phyloP scores from a whole-genome alignment of 805 yeast species.

The Starmera caribaea region DNA sequence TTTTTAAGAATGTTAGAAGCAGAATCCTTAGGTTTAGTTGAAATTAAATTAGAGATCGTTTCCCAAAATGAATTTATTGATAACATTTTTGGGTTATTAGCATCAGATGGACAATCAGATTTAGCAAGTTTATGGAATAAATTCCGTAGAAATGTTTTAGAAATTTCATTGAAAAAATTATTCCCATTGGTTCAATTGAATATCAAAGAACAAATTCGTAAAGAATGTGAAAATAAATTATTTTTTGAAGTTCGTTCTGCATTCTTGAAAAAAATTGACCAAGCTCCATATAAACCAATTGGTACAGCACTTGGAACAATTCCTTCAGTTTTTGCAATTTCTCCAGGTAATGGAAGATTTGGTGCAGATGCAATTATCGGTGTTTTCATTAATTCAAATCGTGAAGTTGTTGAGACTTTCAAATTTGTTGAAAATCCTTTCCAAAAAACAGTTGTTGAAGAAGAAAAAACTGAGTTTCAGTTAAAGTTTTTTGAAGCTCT shows the following conservation, averaged over 20 bases:
- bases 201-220: constrained; percentile 73
- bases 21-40: constrained; percentile 66
- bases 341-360: constrained; percentile 80
- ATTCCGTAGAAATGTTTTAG: constrained; percentile 58
- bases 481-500: constrained; percentile 52
- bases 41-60: constrained; percentile 45
- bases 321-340: constrained; percentile 74
- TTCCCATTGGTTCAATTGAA: constrained; percentile 60
- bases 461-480: constrained; percentile 52
- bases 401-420: constrained; percentile 64
- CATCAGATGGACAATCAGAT: constrained; percentile 73
- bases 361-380: constrained; percentile 82
- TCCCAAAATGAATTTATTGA: constrained; percentile 29
- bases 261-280: constrained; percentile 69
- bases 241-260: constrained; percentile 60
- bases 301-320: constrained; percentile 71
- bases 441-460: constrained; percentile 29
- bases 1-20: constrained; percentile 89
- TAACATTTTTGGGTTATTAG: constrained; percentile 42
- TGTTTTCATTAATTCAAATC: constrained; percentile 66
- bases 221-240: constrained; percentile 64
- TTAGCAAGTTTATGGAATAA: constrained; percentile 74
- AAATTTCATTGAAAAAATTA: constrained; percentile 56
- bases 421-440: constrained; percentile 70
- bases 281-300: constrained; percentile 85